phyloP scores from a whole-genome alignment of 78 protist genomes.

The Isochrysis galbana region DNA sequence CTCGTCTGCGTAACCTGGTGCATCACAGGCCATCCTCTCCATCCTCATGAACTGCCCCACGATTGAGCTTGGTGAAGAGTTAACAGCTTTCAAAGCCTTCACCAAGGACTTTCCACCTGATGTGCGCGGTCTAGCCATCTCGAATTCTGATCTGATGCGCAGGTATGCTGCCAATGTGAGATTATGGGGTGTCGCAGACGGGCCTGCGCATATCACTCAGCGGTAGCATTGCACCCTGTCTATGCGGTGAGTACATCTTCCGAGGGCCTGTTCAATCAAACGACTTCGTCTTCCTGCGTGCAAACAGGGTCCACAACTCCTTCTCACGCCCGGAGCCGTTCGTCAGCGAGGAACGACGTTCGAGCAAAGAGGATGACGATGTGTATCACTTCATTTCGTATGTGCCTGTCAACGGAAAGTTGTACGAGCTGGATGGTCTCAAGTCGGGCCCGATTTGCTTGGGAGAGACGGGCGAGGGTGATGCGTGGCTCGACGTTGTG shows the following conservation, averaged over 20 bases:
- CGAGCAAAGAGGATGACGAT: slow-evolving; percentile 73
- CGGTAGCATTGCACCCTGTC: no score
- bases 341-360: slow-evolving; percentile 48
- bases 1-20: no score
- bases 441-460: slow-evolving; percentile 77
- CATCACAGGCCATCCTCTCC: slow-evolving; percentile 91
- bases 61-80: slow-evolving; percentile 81
- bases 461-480: neutral
- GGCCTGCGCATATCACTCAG: no score
- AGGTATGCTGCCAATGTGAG: no score
- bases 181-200: no score
- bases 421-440: slow-evolving; percentile 96
- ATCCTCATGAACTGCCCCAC: slow-evolving; percentile 80
- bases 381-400: slow-evolving; percentile 84
- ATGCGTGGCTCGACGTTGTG: neutral
- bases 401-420: slow-evolving; percentile 79
- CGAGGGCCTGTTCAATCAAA: no score
- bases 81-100: slow-evolving; percentile 74
- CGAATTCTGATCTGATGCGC: slow-evolving; percentile 70
- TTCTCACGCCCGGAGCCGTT: slow-evolving; percentile 81
- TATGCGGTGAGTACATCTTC: no score
- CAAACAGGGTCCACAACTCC: slow-evolving; percentile 84
- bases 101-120: slow-evolving; percentile 72
- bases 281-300: no score
- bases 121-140: slow-evolving; percentile 58